Base-by-base conservation (phyloP, 148 eudicot genomes). In the Silene latifolia region DNA sequence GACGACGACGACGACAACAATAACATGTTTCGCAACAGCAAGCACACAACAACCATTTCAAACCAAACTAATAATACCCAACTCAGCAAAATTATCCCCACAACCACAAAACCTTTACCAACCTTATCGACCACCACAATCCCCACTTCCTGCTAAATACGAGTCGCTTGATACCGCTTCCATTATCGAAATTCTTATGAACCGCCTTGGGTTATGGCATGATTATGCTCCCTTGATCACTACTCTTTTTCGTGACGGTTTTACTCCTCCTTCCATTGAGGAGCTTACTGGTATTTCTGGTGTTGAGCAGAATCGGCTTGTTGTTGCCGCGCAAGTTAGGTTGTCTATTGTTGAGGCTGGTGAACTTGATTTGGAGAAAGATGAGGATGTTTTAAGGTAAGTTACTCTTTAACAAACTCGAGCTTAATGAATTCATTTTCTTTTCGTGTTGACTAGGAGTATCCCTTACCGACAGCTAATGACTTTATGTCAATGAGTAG, bases 141-240 rank as follows among this genome's bases (percentile, higher is more conserved):
- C 85, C 17, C 93, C 97, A 0, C 84, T 89, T 63, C 93, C 98
- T 3, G 21, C 84, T 47, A 67, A 89, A 13, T 91, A 68, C 86
- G 88, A 84, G 15, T 9, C 61, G 73, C 90, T 91, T 62, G 97
- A 92, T 85, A 82, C 83, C 69, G 24, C 61, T 12, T 79, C 62
- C 18, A 84, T 86, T 19, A 78, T 94, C 73, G 97, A 94, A 0
- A 73, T 92, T 74, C 84, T 94, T 18, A 7, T 87, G 54, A 85
- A 92, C 54, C 93, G 98, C 0, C 84, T 91, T 24, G 97, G 96
- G 25, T 53, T 59, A 0, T 91, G 97, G 98, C 87, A 67, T 72
- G 97, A 94, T 46, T 90, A 87, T 63, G 98, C 96, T 18, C 93
- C 97, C 0, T 83, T 94, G 5, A 85, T 94, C 66, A 79, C 89